A percentile compares a stretch with the other conserved stretches of the same genome.
Conservation (phyloP, 352 stramenopile genomes). For the Phytophthora uliginosa region DNA sequence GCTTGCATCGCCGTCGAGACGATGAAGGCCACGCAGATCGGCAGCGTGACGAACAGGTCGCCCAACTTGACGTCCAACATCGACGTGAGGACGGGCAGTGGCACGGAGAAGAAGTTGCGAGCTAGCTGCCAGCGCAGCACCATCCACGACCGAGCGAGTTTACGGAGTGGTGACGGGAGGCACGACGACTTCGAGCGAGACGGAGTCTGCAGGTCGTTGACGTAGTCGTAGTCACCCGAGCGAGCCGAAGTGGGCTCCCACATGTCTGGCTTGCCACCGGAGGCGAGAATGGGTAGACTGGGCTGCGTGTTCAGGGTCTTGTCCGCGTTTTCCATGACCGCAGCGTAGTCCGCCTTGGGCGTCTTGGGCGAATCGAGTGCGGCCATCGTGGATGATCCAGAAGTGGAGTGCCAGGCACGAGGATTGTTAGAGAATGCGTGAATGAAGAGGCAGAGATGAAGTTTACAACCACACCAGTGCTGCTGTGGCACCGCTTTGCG, state of each 20-base stretch:
- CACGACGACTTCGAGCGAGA: slow-evolving; percentile 3
- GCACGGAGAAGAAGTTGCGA: slow-evolving; percentile 37
- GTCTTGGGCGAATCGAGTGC: slow-evolving; percentile 28
- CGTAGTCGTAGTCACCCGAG: slow-evolving; percentile 26
- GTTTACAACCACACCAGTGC: neutral
- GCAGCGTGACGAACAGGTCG: slow-evolving; percentile 43
- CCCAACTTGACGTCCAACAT: slow-evolving; percentile 49
- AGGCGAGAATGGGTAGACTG: slow-evolving; percentile 26
- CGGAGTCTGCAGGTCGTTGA: slow-evolving; percentile 29
- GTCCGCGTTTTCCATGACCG: slow-evolving; percentile 3
- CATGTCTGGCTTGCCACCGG: slow-evolving; percentile 19
- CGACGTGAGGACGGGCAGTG: slow-evolving; percentile 37
- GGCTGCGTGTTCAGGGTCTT: slow-evolving; percentile 20
- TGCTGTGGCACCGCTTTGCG: neutral
- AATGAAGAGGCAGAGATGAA: neutral
- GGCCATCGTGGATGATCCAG: slow-evolving; percentile 15
- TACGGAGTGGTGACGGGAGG: slow-evolving; percentile 19
- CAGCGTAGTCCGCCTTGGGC: slow-evolving; percentile 23
- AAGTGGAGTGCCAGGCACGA: slow-evolving; percentile 11
- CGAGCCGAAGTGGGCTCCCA: slow-evolving; percentile 21
- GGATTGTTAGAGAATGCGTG: slow-evolving; percentile 28
- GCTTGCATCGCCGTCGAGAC: slow-evolving; percentile 25
- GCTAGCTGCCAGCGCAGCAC: slow-evolving; percentile 39
- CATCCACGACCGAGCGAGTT: slow-evolving; percentile 33
- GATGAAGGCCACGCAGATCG: slow-evolving; percentile 27